These are phyloP conservation scores for Neospora caninum DNA, from an alignment of 169 alveolate genomes.

Conservation along the genomic window DNA sequence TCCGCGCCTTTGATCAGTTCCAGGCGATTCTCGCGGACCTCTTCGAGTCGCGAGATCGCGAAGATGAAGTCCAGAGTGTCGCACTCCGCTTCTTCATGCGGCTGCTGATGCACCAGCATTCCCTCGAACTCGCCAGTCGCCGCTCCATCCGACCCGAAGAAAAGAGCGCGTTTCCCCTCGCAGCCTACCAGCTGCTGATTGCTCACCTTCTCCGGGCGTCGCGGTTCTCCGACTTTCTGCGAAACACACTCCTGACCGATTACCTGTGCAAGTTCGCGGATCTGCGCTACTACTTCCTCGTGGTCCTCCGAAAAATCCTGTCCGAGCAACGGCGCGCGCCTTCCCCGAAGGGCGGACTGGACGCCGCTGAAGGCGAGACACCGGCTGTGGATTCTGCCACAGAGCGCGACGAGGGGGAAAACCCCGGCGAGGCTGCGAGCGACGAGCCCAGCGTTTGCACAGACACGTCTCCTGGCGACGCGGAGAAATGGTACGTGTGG, in stretches of 20 bases:
- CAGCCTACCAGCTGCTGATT: constrained; percentile 31
- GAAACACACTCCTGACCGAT: not conserved
- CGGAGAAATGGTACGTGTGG: not conserved
- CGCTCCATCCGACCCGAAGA: not conserved
- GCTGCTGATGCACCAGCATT: not conserved
- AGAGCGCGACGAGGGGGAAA: not conserved
- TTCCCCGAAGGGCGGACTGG: not conserved
- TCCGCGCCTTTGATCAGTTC: not conserved
- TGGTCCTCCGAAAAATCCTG: constrained; percentile 40
- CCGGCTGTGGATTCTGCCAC: not conserved
- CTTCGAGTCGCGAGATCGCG: not conserved
- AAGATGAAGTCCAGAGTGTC: not conserved
- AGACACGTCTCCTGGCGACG: not conserved
- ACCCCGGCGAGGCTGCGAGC: not conserved
- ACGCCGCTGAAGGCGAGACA: not conserved
- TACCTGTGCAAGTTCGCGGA: constrained; percentile 10
- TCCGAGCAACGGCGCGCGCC: not conserved
- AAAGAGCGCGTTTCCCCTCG: constrained; percentile 37
- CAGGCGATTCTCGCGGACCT: not conserved
- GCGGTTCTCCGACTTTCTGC: not conserved
- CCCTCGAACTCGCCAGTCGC: not conserved
- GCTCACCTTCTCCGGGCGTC: constrained; percentile 25
- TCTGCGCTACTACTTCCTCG: constrained; percentile 58
- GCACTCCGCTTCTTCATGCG: constrained; percentile 13
- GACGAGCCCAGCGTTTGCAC: not conserved